phyloP scores from a whole-genome alignment of 2,329 filamentous ascomycete species.

The Massarina eburnea region DNA sequence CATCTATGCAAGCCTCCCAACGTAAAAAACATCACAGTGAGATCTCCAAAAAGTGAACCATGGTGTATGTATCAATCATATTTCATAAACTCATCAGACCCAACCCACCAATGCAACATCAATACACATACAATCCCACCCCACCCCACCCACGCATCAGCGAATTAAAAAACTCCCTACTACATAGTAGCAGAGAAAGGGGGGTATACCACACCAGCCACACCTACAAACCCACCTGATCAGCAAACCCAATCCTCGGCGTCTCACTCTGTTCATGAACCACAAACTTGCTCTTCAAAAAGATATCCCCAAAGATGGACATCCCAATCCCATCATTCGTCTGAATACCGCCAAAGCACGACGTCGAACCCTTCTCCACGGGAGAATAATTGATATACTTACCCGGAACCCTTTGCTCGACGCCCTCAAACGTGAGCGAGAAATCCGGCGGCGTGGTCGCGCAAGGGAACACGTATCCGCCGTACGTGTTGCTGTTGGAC shows the following conservation, averaged over 20 bases:
- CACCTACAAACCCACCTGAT: slow-evolving; percentile 34
- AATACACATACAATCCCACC: no score
- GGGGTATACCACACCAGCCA: no score
- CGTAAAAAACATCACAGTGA: no score
- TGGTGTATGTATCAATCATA: no score
- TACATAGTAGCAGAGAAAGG: no score
- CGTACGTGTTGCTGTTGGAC: slow-evolving; percentile 48
- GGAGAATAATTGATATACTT: slow-evolving; percentile 58
- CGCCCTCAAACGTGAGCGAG: slow-evolving; percentile 53
- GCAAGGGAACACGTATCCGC: slow-evolving; percentile 61
- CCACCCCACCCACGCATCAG: no score
- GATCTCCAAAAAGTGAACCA: no score
- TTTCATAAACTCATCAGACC: no score
- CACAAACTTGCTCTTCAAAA: slow-evolving; percentile 76
- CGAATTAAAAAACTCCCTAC: no score
- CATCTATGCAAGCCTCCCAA: no score
- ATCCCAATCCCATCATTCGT: slow-evolving; percentile 58
- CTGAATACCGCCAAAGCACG: slow-evolving; percentile 79
- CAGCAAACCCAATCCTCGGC: slow-evolving; percentile 49
- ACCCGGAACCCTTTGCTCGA: slow-evolving; percentile 55
- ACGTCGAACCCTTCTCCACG: slow-evolving; percentile 37
- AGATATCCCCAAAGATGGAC: slow-evolving; percentile 75
- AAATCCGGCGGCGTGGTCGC: slow-evolving; percentile 55
- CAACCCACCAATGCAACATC: no score
- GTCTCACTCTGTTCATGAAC: slow-evolving; percentile 53